A percentile compares a stretch with the other conserved stretches of the same genome.
phyloP scores from a whole-genome alignment of 140 eudicot species.

The Stevia rebaudiana region DNA sequence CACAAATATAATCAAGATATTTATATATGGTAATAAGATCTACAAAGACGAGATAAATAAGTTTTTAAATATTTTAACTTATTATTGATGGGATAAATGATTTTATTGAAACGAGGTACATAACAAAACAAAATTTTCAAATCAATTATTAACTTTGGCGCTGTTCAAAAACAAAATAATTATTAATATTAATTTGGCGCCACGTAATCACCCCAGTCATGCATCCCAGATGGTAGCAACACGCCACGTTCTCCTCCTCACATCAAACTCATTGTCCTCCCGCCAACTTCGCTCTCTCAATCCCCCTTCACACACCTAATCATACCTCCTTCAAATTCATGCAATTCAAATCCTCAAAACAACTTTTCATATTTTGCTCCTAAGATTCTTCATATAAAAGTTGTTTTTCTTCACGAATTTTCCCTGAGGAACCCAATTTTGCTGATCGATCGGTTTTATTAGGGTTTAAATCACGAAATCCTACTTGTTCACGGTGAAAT shows the following conservation, averaged over 20 bases:
- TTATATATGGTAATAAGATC: no score
- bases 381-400: background rate
- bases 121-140: no score
- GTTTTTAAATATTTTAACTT: no score
- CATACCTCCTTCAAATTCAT: background rate
- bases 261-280: constrained; percentile 13
- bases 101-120: no score
- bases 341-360: no score
- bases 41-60: no score
- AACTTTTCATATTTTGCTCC: background rate
- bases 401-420: background rate
- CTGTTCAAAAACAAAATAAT: no score
- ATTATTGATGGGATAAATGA: no score
- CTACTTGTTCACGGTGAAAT: no score
- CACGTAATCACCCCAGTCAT: background rate
- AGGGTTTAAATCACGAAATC: background rate
- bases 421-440: background rate
- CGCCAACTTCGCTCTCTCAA: constrained; percentile 19
- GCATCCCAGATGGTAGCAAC: background rate
- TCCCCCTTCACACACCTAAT: background rate
- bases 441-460: background rate
- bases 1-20: no score
- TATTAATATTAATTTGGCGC: background rate
- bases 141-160: no score
- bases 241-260: constrained; percentile 9